Percentiles rank a stretch among this genome's conserved stretches.
phyloP scores from a whole-genome alignment of 768 basidiomycete genomes.

The Lactarius sp. region DNA sequence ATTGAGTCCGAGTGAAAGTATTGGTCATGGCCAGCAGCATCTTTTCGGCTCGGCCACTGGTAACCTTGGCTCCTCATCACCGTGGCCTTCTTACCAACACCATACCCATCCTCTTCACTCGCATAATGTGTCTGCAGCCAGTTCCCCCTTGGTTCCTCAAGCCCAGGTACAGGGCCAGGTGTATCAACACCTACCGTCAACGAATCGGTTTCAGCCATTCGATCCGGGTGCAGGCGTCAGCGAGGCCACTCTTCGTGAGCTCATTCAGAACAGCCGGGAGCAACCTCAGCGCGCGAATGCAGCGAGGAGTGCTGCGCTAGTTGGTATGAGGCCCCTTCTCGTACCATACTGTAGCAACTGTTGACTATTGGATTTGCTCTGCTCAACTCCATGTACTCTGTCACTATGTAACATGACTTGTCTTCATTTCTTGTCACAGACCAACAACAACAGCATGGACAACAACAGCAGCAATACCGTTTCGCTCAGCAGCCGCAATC shows the following conservation, averaged over 20 bases:
- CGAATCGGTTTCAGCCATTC: slow-evolving; percentile 52
- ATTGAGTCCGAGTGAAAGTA: slow-evolving; percentile 42
- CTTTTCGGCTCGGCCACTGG: slow-evolving; percentile 27
- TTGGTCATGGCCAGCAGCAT: slow-evolving; percentile 46
- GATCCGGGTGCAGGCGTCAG: slow-evolving; percentile 49
- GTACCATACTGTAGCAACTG: slow-evolving; percentile 36
- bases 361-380: slow-evolving; percentile 26
- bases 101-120: slow-evolving; percentile 40
- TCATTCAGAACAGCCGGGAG: slow-evolving; percentile 67
- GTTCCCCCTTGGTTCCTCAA: slow-evolving; percentile 47
- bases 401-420: slow-evolving; percentile 27
- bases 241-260: slow-evolving; percentile 72
- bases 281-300: slow-evolving; percentile 37
- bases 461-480: slow-evolving; percentile 28
- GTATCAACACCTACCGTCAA: slow-evolving; percentile 33
- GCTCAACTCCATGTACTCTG: slow-evolving; percentile 26
- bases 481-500: slow-evolving; percentile 27
- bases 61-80: slow-evolving; percentile 38
- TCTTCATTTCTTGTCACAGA: slow-evolving; percentile 32
- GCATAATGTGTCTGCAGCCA: slow-evolving; percentile 36
- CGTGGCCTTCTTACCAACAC: slow-evolving; percentile 43
- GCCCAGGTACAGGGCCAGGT: slow-evolving; percentile 34
- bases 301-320: slow-evolving; percentile 31
- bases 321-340: slow-evolving; percentile 48
- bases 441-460: slow-evolving; percentile 28